These are phyloP conservation scores for Petunia secreta DNA, from an alignment of 257 asterid genomes.

Conservation along the genomic window DNA sequence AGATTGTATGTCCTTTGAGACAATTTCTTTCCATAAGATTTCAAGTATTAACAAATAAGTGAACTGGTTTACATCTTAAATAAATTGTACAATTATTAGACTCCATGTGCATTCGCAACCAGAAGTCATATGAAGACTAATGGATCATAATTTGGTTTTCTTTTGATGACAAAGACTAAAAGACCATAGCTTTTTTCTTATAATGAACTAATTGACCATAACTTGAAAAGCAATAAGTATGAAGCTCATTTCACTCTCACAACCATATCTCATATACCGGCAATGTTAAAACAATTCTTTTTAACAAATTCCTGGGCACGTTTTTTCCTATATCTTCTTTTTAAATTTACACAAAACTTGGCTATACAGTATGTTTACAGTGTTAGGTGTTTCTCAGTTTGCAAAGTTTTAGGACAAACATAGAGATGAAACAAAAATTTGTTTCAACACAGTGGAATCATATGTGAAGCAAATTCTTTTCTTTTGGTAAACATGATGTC, in stretches of 20 bases:
- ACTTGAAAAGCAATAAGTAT: background rate
- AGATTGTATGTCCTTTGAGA: background rate
- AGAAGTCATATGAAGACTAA: background rate
- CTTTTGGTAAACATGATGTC: background rate
- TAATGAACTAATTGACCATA: too few relatives aligned
- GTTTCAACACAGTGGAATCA: background rate
- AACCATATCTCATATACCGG: background rate
- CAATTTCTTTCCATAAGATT: background rate
- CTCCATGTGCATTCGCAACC: background rate
- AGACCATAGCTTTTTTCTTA: too few relatives aligned
- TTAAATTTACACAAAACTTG: background rate
- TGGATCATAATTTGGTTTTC: background rate
- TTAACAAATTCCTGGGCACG: background rate
- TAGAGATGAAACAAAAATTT: background rate
- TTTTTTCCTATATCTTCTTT: background rate
- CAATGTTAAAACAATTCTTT: background rate
- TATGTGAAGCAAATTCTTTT: background rate
- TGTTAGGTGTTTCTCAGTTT: background rate
- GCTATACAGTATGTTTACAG: background rate
- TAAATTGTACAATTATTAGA: background rate
- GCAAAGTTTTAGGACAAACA: background rate
- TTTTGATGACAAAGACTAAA: too few relatives aligned
- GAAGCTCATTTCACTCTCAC: conserved; percentile 11
- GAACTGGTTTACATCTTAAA: conserved; percentile 10
- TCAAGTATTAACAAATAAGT: background rate